phyloP scores from a whole-genome alignment of 768 basidiomycete species.

The Inosperma sp. region DNA sequence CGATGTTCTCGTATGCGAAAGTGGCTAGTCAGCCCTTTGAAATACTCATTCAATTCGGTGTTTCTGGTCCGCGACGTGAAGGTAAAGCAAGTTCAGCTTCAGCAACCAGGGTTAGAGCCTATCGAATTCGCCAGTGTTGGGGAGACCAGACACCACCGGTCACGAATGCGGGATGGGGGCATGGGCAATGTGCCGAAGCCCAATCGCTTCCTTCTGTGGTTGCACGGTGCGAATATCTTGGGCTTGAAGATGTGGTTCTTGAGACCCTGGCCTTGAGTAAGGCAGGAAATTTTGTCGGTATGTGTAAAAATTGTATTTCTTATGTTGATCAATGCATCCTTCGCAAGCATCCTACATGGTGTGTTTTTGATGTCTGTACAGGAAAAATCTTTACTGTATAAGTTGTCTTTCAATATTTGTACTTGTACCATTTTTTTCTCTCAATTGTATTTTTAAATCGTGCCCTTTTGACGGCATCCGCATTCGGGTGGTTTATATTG shows the following conservation, averaged over 20 bases:
- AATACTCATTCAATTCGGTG: background rate
- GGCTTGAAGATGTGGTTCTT: slow-evolving; percentile 3
- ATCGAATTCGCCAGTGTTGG: slow-evolving; percentile 4
- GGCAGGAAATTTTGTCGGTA: background rate
- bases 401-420: too few relatives aligned
- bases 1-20: background rate
- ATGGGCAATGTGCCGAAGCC: slow-evolving; percentile 8
- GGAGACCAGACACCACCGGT: slow-evolving; percentile 1
- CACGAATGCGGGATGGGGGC: background rate
- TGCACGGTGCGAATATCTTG: slow-evolving; percentile 3
- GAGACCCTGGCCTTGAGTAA: slow-evolving; percentile 2
- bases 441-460: too few relatives aligned
- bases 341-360: background rate
- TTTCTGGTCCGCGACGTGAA: background rate
- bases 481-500: too few relatives aligned
- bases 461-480: too few relatives aligned
- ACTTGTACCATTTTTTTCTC: too few relatives aligned
- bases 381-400: background rate
- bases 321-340: background rate
- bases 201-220: slow-evolving; percentile 9
- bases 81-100: background rate
- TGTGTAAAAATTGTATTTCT: background rate
- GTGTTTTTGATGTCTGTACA: background rate
- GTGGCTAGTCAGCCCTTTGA: background rate
- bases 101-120: background rate